Evolutionary conservation across 2,329 filamentous ascomycete species (phyloP), one percentile per base, ranked within the genome.

Genomic region (Penicillium nordicum): DNA sequence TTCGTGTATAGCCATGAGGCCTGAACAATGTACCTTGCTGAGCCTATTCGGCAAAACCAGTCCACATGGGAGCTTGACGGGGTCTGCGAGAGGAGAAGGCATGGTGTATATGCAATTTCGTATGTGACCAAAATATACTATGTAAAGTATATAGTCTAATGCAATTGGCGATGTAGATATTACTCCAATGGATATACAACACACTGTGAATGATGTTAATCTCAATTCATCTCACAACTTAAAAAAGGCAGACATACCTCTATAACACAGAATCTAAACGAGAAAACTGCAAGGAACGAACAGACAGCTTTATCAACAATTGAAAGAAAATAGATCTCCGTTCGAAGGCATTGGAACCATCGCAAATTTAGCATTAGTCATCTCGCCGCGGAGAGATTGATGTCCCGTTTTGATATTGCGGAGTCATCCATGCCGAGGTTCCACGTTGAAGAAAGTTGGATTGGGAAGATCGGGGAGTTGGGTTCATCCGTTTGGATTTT

Each of bases 1-100:
- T 29, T 29, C 16, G 12, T 12, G 5, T 5, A 25, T 51, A 36
- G 23, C 30, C 8, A 37, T 14, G 23, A 25, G 7, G 3, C 10
- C 9, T 25, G 10, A 14, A 23, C 2, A 12, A 16, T 38, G 7
- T 30, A 72, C 71, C 68, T 79, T 79, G 47, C 68, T 74, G 1
- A 86, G 74, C 5, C 83, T 79, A 63, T 86, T 86, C 3, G 80
- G 80, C 3, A 86, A 67, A 0, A 74, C 76, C 27, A 86, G 73
- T 1, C 84, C 84, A 65, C 81, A 83, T 58, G 80, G 79, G 1
- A 85, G 74, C 37, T 76, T 81, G 16, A 83, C 64, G 0, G 81
- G 76, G 29, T 78, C 70, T 51, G 68, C 64, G 10, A 79, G 57
- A 27, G 65, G 57, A 10, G 67, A 67, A 40, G 69, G 53, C 64